Conservation (phyloP, 331 rosid species). For the Phaseolus coccineus region DNA sequence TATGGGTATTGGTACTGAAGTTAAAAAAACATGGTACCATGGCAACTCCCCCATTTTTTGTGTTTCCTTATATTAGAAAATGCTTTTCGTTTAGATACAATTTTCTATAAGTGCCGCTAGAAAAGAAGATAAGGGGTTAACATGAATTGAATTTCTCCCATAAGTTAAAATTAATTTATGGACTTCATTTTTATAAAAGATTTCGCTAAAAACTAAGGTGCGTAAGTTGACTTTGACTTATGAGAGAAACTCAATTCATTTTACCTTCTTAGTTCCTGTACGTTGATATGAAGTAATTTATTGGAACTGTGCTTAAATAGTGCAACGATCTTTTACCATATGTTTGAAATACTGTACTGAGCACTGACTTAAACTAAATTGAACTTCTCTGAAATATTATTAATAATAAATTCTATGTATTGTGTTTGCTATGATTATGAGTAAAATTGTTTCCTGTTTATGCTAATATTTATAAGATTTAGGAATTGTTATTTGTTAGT, state of each 20-base stretch:
- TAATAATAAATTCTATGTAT: slow-evolving; percentile 8
- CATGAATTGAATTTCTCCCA: neutral
- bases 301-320: neutral
- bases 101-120: neutral
- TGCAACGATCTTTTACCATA: neutral
- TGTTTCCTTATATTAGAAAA: slow-evolving; percentile 4
- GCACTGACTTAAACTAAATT: slow-evolving; percentile 7
- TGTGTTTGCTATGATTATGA: slow-evolving; percentile 10
- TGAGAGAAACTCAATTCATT: neutral
- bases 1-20: slow-evolving; percentile 6
- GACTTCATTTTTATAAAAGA: neutral
- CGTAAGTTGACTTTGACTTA: neutral
- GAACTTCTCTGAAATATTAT: neutral
- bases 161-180: neutral
- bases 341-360: slow-evolving; percentile 32
- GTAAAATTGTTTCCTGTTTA: slow-evolving; percentile 17
- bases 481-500: slow-evolving; percentile 7
- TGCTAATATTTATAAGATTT: slow-evolving; percentile 15
- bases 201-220: neutral
- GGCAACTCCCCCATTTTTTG: neutral
- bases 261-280: neutral
- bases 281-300: neutral
- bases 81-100: neutral
- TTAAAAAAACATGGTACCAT: neutral
- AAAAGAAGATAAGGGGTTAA: neutral